phyloP scores from a whole-genome alignment of 768 basidiomycete species.

The Suillus alpinus region DNA sequence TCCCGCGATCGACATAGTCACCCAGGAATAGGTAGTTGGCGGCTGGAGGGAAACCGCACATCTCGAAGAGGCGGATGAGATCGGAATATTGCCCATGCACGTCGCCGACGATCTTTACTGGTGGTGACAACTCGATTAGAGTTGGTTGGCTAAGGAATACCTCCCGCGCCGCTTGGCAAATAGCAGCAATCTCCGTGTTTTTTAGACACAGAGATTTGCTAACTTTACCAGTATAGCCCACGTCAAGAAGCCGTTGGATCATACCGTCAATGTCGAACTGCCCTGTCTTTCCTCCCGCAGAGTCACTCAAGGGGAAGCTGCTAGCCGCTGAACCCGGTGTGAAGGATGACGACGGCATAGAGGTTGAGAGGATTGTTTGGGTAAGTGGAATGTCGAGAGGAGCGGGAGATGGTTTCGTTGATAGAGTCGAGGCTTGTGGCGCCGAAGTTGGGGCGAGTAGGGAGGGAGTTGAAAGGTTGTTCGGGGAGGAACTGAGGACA shows the following conservation, averaged over 20 bases:
- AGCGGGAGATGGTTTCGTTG: conserved; percentile 42
- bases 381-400: conserved; percentile 79
- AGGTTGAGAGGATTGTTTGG: conserved; percentile 81
- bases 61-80: conserved; percentile 96
- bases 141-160: conserved; percentile 96
- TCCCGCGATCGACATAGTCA: conserved; percentile 98
- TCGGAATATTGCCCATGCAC: conserved; percentile 99
- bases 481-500: conserved; percentile 36
- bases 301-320: conserved; percentile 36
- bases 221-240: conserved; percentile 97
- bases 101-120: conserved; percentile 99
- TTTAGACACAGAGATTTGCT: conserved; percentile 94
- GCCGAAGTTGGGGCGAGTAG: conserved; percentile 26
- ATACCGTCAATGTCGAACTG: conserved; percentile 96
- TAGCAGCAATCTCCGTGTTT: conserved; percentile 91
- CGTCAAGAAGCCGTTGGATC: conserved; percentile 93
- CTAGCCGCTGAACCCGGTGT: conserved; percentile 50
- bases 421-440: conserved; percentile 12
- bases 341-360: conserved; percentile 45
- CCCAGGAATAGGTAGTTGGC: conserved; percentile 99
- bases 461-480: conserved; percentile 39
- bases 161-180: conserved; percentile 94
- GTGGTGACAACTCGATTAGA: conserved; percentile 93
- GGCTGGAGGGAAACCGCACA: conserved; percentile 98
- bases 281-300: conserved; percentile 48